Base-by-base conservation (phyloP, 441 rosid genomes). In the Sinapis alba region DNA sequence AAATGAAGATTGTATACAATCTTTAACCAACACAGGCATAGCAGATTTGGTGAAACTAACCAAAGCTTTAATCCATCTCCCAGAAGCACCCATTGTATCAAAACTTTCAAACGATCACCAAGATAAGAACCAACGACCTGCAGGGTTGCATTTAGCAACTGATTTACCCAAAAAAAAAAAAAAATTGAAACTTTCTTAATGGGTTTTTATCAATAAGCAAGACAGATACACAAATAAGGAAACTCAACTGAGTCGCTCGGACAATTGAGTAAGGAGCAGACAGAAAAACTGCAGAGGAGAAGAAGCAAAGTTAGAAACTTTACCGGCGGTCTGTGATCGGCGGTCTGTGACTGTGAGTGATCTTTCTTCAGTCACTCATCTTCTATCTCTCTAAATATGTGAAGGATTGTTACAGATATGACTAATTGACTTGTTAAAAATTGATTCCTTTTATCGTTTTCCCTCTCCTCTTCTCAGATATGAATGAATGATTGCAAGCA, bases 11-110 rank as follows among this genome's bases (percentile, higher is more conserved):
- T 36, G 5, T 36, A 36, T 11, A 36, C 5, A 36, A 36, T 41
- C 7, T 13, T 41, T 41, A 41, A 41, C 50, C 50, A 41, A 38
- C 13, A 38, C 3, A 11, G 45, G 5, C 45, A 38, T 34, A 24
- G 2, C 97, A 26, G 92, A 78, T 83, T 88, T 91, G 73, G 83
- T 88, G 74, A 90, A 82, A 75, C 98, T 90, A 80, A 96, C 88
- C 83, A 93, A 82, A 68, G 98, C 89, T 84, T 84, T 93, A 68
- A 93, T 83, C 99, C 99, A 93, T 88, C 90, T 96, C 47, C 97
- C 97, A 0, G 97, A 85, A 74, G 89, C 94, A 72, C 98, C 99
- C 99, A 96, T 93, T 72, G 19, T 71, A 30, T 45, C 60, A 57
- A 53, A 41, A 41, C 47, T 41, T 41, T 13, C 7, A 34, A 34